Evolutionary conservation across 2,329 filamentous ascomycete genomes (phyloP).

Genomic region (Neophaeococcomyces aloes): DNA sequence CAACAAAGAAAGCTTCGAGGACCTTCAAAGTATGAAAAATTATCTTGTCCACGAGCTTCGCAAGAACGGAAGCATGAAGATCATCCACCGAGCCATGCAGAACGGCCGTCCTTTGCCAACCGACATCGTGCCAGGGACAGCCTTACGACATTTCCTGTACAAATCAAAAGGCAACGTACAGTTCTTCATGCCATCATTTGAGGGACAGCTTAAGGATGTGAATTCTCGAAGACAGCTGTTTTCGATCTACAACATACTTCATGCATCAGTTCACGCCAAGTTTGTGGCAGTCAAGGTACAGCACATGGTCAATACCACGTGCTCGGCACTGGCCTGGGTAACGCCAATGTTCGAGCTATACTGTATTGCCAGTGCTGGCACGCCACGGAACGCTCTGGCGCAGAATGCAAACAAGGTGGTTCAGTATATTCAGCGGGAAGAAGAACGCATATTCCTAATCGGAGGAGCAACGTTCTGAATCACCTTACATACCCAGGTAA

Average conservation of each 20-base stretch:
- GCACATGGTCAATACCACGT: constrained; percentile 59
- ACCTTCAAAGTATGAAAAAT: constrained; percentile 63
- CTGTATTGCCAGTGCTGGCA: constrained; percentile 72
- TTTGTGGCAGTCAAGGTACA: constrained; percentile 78
- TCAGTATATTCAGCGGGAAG: constrained; percentile 83
- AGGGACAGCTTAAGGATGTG: constrained; percentile 49
- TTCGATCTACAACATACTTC: constrained; percentile 73
- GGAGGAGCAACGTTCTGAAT: constrained; percentile 74
- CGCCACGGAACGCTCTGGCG: constrained; percentile 55
- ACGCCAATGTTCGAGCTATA: constrained; percentile 91
- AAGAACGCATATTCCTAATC: constrained; percentile 91
- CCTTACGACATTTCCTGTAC: constrained; percentile 85
- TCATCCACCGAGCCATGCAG: constrained; percentile 61
- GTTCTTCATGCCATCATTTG: constrained; percentile 79
- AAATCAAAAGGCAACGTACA: constrained; percentile 92
- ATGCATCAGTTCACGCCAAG: constrained; percentile 73
- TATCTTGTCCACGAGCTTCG: constrained; percentile 58
- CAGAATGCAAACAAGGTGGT: constrained; percentile 81
- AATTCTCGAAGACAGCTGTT: constrained; percentile 47
- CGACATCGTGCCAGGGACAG: constrained; percentile 69
- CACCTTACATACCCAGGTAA: too few species aligned
- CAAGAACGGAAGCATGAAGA: constrained; percentile 61
- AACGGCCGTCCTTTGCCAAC: constrained; percentile 60
- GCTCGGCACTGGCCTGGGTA: constrained; percentile 77
- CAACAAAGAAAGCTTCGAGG: constrained; percentile 87